These are phyloP conservation scores for Saccharum spontaneum DNA, from an alignment of 176 grass and related monocot species.

Conservation along the genomic window DNA sequence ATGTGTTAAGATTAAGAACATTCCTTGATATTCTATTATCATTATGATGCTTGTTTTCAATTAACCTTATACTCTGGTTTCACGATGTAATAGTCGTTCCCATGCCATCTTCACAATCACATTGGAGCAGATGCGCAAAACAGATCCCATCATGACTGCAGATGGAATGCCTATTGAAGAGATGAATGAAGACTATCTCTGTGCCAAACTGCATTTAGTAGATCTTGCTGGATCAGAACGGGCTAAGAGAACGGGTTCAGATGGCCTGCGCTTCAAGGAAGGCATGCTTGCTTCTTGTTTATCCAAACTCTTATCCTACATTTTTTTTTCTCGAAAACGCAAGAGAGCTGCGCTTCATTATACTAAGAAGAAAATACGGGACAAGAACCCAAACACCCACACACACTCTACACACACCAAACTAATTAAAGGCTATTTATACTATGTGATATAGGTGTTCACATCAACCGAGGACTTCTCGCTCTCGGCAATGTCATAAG, in stretches of 20 bases:
- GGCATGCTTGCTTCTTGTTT: constrained; percentile 47
- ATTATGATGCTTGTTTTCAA: constrained; percentile 22
- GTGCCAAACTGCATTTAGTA: constrained; percentile 94
- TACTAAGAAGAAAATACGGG: too few species aligned
- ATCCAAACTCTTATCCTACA: neutral
- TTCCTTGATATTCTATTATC: constrained; percentile 21
- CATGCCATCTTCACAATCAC: constrained; percentile 99
- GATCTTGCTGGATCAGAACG: constrained; percentile 98
- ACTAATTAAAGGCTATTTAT: constrained; percentile 2
- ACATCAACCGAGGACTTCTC: constrained; percentile 96
- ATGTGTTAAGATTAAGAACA: neutral
- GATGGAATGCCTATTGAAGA: constrained; percentile 82
- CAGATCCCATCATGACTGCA: constrained; percentile 58
- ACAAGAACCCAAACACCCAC: too few species aligned
- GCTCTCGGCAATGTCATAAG: constrained; percentile 99
- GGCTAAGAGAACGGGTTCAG: constrained; percentile 92
- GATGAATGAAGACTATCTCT: constrained; percentile 86
- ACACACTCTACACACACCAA: too few species aligned
- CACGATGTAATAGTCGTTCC: constrained; percentile 86
- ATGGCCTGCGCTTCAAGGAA: constrained; percentile 98
- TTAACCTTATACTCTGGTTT: constrained; percentile 51
- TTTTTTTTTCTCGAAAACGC: neutral
- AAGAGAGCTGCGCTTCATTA: too few species aligned
- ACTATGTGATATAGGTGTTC: constrained; percentile 68
- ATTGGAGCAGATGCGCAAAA: constrained; percentile 99